Evolutionary conservation across 371 early-diverging fungal genomes (phyloP).

Genomic region (Phascolomyces articulosus): DNA sequence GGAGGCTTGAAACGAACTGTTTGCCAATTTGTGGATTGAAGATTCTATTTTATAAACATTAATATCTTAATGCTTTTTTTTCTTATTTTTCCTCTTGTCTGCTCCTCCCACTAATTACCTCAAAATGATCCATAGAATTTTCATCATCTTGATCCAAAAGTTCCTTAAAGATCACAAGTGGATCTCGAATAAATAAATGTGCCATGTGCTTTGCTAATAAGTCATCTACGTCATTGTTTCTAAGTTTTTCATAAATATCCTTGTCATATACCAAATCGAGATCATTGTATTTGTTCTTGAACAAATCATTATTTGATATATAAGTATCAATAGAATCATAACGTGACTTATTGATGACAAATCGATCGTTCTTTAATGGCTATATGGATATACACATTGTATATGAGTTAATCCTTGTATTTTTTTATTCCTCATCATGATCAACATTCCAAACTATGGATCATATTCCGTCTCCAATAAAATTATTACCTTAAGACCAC

Average conservation of each 20-base stretch:
- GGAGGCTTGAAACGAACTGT: conserved; percentile 99
- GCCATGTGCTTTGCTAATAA: conserved; percentile 92
- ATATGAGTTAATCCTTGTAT: not conserved
- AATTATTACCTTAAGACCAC: conserved; percentile 72
- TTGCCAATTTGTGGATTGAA: conserved; percentile 99
- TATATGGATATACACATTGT: conserved; percentile 18
- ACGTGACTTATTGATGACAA: conserved; percentile 94
- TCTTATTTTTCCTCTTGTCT: not conserved
- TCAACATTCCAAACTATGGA: too few species aligned
- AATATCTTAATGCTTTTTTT: not conserved
- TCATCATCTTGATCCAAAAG: conserved; percentile 86
- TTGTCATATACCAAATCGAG: conserved; percentile 83
- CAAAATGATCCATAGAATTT: conserved; percentile 92
- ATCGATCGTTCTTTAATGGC: conserved; percentile 73
- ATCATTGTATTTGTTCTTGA: conserved; percentile 96
- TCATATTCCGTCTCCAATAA: not conserved
- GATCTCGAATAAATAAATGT: conserved; percentile 98
- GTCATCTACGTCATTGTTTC: conserved; percentile 83
- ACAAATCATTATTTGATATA: conserved; percentile 76
- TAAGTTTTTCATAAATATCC: conserved; percentile 74
- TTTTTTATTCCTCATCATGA: not conserved
- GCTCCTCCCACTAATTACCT: conserved; percentile 53
- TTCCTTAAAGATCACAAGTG: conserved; percentile 94
- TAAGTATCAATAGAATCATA: conserved; percentile 97
- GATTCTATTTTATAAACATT: conserved; percentile 81